Percentiles rank a stretch among this genome's conserved stretches.
Conservation (phyloP, 768 basidiomycete genomes). For the Serendipita indica region DNA sequence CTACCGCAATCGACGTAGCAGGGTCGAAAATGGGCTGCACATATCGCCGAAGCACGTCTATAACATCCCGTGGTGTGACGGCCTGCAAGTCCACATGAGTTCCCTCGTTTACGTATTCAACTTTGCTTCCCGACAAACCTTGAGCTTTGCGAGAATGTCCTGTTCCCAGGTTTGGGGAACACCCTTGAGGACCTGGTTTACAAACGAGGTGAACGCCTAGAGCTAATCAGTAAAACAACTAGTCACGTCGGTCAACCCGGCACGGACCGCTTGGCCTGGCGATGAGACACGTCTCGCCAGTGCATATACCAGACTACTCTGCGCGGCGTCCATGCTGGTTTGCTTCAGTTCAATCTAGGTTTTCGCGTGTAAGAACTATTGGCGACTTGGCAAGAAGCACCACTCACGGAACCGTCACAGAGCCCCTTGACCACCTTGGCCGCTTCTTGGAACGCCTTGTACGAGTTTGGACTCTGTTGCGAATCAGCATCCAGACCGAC, state of each 20-base stretch:
- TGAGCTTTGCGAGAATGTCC: conserved; percentile 62
- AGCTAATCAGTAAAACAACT: neutral
- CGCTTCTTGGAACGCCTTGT: conserved; percentile 69
- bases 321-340: conserved; percentile 74
- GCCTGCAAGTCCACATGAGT: conserved; percentile 24
- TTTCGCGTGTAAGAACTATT: neutral
- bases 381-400: neutral
- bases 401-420: conserved; percentile 62
- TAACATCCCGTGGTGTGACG: conserved; percentile 67
- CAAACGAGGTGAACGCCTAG: conserved; percentile 69
- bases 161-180: conserved; percentile 60
- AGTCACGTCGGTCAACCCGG: neutral
- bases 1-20: conserved; percentile 57
- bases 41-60: conserved; percentile 50
- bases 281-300: conserved; percentile 74
- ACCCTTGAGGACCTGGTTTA: conserved; percentile 82
- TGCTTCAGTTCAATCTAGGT: conserved; percentile 62
- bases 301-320: conserved; percentile 77
- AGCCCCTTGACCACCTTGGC: conserved; percentile 62
- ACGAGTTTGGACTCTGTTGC: conserved; percentile 59
- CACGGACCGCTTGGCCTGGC: conserved; percentile 66
- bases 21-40: conserved; percentile 77
- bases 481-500: neutral
- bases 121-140: too few species aligned
- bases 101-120: too few species aligned